phyloP scores from a whole-genome alignment of 2,329 filamentous ascomycete species.

The Clonostachys rhizophaga region DNA sequence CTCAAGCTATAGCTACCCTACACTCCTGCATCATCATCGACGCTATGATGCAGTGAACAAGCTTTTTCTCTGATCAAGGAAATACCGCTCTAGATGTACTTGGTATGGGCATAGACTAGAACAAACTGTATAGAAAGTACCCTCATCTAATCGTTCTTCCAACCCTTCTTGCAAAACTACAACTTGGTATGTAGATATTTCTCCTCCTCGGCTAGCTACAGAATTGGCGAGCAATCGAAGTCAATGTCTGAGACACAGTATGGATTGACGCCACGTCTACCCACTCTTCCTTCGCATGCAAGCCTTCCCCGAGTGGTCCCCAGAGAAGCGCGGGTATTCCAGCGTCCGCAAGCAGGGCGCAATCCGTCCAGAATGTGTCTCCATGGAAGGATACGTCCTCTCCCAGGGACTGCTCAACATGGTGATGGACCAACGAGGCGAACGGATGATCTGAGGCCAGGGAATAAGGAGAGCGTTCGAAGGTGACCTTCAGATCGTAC shows the following conservation, averaged over 20 bases:
- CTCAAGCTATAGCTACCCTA: no score
- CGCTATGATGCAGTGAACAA: no score
- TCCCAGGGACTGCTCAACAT: constrained; percentile 17
- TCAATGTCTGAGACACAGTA: constrained; percentile 20
- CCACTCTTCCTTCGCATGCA: constrained; percentile 46
- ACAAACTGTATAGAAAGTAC: no score
- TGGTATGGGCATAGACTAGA: no score
- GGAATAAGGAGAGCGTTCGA: constrained; percentile 35
- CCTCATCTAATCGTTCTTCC: no score
- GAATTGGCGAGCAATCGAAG: constrained; percentile 16
- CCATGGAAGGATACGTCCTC: constrained; percentile 15
- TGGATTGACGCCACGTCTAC: constrained; percentile 35
- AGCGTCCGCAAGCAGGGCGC: constrained; percentile 35
- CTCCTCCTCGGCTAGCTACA: constrained; percentile 8
- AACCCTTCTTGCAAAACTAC: no score
- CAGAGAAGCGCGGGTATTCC: constrained; percentile 41
- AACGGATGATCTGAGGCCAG: constrained; percentile 33
- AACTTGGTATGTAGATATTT: no score
- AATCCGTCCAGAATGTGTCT: constrained; percentile 43
- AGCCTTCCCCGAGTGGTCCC: constrained; percentile 39
- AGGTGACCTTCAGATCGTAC: constrained; percentile 30
- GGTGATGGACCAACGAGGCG: constrained; percentile 19
- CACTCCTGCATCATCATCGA: no score
- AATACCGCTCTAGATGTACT: no score
- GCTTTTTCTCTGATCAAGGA: no score